Base-by-base conservation (phyloP, 1,139 yeast genomes). In the Magnusiomyces fungicola region DNA sequence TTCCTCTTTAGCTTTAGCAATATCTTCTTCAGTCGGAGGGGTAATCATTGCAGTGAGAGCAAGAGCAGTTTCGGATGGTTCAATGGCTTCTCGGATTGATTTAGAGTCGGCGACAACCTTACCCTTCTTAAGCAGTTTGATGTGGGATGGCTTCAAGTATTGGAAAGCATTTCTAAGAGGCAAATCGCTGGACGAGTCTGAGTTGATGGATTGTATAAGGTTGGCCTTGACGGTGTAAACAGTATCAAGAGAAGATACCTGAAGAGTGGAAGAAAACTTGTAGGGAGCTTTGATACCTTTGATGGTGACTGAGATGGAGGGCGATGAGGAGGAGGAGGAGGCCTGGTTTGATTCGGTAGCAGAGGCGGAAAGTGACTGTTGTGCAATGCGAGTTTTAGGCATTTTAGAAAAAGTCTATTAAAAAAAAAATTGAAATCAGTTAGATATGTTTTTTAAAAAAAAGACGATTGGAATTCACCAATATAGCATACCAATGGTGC, bases 71-170 rank as follows among this genome's bases (percentile, higher is more conserved):
- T 39, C 43, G 3, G 25, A 19, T 16, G n/a, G 21, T 10, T 6
- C 25, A 18, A 29, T n/a, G 16, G 21, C 3, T 14, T 41, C 44
- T 25, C 18, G 19, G 3, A 41, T 16, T 6, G 24, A 12, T 12
- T 27, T 18, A 3, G 44, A 29, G 24, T 41, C 44, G 3, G 36
- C 10, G 16, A 41, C 36, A 27, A 41, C 30, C 22, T 41, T 41
- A 4, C 44, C 44, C 14, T 30, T 29, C 24, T 41, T 41, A 23
- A 41, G 24, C 9, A 41, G 36, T 25, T 30, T 29, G n/a, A 41
- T 30, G 18, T 29, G 14, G 22, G 34, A 16, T 12, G 44, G 36
- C 18, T 32, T 32, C 16, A 32, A n/a, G 36, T 32, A 32, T 18
- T 32, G 9, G 36, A 9, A 32, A 5, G 9, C 36, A 32, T 32